Evolutionary conservation across 768 basidiomycete species (phyloP), one percentile per base, ranked within the genome.

Genomic region (Auriculariales sp.): DNA sequence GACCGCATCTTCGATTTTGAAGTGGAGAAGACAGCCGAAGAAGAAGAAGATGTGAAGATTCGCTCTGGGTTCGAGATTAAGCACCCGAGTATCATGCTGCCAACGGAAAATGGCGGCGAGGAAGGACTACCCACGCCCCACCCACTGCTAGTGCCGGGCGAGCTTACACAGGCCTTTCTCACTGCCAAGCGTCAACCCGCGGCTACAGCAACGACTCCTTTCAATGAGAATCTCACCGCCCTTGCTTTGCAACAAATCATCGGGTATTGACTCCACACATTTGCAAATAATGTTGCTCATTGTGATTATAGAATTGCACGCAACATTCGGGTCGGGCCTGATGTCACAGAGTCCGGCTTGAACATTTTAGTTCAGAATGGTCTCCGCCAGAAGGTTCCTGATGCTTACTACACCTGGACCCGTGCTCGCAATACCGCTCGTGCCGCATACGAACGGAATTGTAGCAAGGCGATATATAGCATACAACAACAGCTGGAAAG

Each of bases 1-100:
- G 75, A 74, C 30, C 64, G 77, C 7, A 58, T 79, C 49, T 75
- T 72, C 56, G 68, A 67, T 0, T 80, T 75, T 49, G 70, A 72
- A 39, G 77, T 80, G 0, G 59, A 66, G 0, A 75, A 78, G 57
- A 75, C 70, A 4, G 68, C 68, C n/a, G 74, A 78, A 44, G 71
- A 77, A 53, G 74, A 75, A 49, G 78, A 78, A 55, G 64, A 65
- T 3, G 73, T 75, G 2, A 57, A 60, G 1, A 57, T 62, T 6
- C 64, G 65, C 14, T 60, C 63, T 3, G 76, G 77, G 0, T 77
- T 77, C 55, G 62, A 59, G n/a, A n/a, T n/a, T n/a, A n/a, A 15
- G 7, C 48, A 53, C 29, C 17, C 34, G 10, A 19, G 22, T 10
- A 53, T 55, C 28, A 14, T 27, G 3, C 12, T 47, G 14, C 22